Evolutionary conservation across 1,139 yeast species (phyloP), one percentile per base, ranked within the genome.

Genomic region (Blastobotrys niveus): DNA sequence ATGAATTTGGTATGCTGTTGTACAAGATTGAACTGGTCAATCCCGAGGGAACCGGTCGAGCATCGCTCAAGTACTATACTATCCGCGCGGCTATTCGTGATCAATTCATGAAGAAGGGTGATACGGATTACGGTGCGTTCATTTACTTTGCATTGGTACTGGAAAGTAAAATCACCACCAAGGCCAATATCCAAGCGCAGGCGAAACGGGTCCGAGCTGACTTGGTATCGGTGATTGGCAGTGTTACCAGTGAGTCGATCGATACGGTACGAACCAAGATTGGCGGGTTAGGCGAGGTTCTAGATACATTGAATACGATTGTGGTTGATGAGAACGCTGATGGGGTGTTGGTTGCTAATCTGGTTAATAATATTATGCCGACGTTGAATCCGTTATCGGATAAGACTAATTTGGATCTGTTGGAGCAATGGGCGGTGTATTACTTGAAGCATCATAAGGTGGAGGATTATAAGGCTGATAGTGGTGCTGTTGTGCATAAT

Each of bases 311-410:
- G 21, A 31, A 17, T 21, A 20, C 20, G 9, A 30, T 38, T 18
- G 22, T 30, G 27, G 35, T 17, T n/a, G 31, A 29, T 5, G 7
- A 15, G 15, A 19, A 30, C 20, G 34, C 31, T 21, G 12, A 30
- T 30, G 35, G 24, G 4, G 6, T 22, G 27, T 25, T 24, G 19
- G 31, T 38, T 30, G 41, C 31, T 8, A 31, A 38, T 17, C 18
- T 30, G 27, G 29, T 38, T 12, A 36, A 36, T 21, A 36, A 36
- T 26, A 36, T 36, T 15, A 25, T 36, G 39, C 39, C 39, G n/a
- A 29, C 39, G 2, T 18, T 36, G 32, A n/a, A 6, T 3, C 39
- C 39, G 15, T 9, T 36, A 22, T 17, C 27, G 14, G 26, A 31
- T 5, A 12, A n/a, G 4, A 21, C 20, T 10, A 27, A 34, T 21